These are phyloP conservation scores for Starmerella sirachaensis DNA, from an alignment of 805 yeast species.

Conservation along the genomic window DNA sequence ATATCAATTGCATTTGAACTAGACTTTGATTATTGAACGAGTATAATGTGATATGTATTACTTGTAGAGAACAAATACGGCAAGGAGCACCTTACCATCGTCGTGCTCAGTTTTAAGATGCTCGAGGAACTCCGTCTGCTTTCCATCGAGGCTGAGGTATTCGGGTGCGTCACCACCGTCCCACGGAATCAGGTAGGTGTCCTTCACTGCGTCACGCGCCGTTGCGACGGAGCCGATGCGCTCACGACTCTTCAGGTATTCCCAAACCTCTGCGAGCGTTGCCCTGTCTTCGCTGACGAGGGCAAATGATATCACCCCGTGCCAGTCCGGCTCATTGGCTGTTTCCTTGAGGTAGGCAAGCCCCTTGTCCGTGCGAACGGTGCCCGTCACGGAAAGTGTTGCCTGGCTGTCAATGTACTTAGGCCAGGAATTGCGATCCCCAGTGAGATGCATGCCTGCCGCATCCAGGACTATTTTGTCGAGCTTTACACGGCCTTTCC, in stretches of 20 bases:
- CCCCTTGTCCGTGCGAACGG: conserved; percentile 45
- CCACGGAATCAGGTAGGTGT: conserved; percentile 46
- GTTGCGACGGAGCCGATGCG: conserved; percentile 52
- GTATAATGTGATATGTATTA: too few species aligned
- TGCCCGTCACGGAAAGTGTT: conserved; percentile 48
- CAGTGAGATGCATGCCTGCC: conserved; percentile 6
- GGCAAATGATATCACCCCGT: conserved; percentile 44
- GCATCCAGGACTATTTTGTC: conserved; percentile 3
- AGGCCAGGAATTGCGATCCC: conserved; percentile 24
- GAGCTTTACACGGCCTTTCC: conserved; percentile 22
- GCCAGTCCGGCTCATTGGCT: conserved; percentile 26
- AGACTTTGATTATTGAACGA: too few species aligned
- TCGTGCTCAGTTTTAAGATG: conserved; percentile 7
- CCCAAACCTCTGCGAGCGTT: conserved; percentile 28
- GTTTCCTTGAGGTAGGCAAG: conserved; percentile 41
- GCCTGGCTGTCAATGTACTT: conserved; percentile 15
- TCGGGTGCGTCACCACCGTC: not conserved
- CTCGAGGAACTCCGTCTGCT: not conserved
- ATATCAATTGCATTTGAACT: too few species aligned
- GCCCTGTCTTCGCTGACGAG: conserved; percentile 28
- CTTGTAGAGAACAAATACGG: conserved; percentile 1
- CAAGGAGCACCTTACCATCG: conserved; percentile 1
- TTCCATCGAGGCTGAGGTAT: conserved; percentile 1
- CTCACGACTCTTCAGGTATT: conserved; percentile 36
- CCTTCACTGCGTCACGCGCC: conserved; percentile 43